phyloP scores from a whole-genome alignment of 2,329 filamentous ascomycete species.

The Berkeleyomyces rouxiae region DNA sequence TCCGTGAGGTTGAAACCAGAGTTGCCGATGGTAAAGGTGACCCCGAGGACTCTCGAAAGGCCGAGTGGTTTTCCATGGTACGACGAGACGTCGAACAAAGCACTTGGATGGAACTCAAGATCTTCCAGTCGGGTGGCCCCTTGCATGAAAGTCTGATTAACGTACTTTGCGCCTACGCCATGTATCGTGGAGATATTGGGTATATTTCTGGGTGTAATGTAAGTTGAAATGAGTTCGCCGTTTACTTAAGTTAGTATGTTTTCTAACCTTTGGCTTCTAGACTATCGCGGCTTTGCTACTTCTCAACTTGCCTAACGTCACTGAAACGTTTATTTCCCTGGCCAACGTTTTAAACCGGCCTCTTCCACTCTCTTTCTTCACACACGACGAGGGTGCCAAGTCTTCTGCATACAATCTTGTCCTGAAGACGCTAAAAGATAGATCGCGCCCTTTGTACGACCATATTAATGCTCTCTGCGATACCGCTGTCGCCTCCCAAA shows the following conservation, averaged over 20 bases:
- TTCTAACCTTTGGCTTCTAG: slow-evolving; percentile 24
- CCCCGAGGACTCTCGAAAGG: slow-evolving; percentile 37
- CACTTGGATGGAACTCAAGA: slow-evolving; percentile 56
- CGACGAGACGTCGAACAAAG: slow-evolving; percentile 42
- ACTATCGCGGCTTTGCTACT: slow-evolving; percentile 58
- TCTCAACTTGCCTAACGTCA: slow-evolving; percentile 48
- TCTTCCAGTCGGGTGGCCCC: slow-evolving; percentile 51
- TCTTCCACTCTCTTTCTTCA: slow-evolving; percentile 58
- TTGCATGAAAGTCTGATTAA: slow-evolving; percentile 52
- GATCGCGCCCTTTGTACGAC: slow-evolving; percentile 44
- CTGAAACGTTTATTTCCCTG: slow-evolving; percentile 51
- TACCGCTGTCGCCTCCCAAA: not conserved
- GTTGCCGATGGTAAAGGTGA: slow-evolving; percentile 34
- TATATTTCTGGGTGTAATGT: slow-evolving; percentile 62
- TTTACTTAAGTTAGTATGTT: slow-evolving; percentile 14
- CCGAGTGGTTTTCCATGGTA: slow-evolving; percentile 46
- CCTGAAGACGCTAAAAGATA: slow-evolving; percentile 47
- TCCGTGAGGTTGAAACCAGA: slow-evolving; percentile 42
- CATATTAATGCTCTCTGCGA: slow-evolving; percentile 32
- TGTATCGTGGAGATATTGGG: slow-evolving; percentile 70
- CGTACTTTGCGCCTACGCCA: slow-evolving; percentile 60
- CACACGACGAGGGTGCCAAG: slow-evolving; percentile 52
- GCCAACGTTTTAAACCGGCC: slow-evolving; percentile 66
- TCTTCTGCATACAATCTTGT: slow-evolving; percentile 52
- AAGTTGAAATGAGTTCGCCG: slow-evolving; percentile 22